A percentile compares a stretch with the other conserved stretches of the same genome.
These are phyloP conservation scores for Cenchrus americanus DNA, from an alignment of 176 grass and related monocot species.

Conservation along the genomic window DNA sequence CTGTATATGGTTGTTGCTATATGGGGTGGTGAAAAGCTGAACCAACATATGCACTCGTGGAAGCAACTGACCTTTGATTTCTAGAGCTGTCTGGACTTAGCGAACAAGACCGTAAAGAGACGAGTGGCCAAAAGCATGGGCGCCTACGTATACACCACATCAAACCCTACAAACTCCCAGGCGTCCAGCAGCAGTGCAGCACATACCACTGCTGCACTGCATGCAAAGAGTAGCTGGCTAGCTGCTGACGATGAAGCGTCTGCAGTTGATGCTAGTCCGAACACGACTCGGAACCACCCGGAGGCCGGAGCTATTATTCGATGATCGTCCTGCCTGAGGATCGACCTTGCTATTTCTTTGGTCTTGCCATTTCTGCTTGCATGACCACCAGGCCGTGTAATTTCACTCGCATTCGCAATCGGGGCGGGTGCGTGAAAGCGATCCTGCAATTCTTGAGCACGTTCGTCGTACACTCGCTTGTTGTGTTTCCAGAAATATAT, in stretches of 20 bases:
- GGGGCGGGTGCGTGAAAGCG: not conserved
- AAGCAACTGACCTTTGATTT: not conserved
- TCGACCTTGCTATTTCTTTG: no score
- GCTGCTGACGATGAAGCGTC: no score
- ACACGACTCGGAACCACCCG: no score
- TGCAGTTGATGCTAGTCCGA: no score
- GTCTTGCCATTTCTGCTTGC: not conserved
- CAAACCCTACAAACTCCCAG: not conserved
- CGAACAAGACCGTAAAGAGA: not conserved
- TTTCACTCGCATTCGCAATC: not conserved
- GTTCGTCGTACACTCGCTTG: not conserved
- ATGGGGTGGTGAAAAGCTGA: conserved; percentile 21
- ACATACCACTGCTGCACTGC: no score
- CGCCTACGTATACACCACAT: not conserved
- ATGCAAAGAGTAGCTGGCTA: no score
- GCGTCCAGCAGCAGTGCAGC: no score
- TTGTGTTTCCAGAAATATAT: not conserved
- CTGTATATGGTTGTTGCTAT: conserved; percentile 1
- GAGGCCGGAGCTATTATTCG: no score
- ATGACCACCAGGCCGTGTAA: not conserved
- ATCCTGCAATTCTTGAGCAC: not conserved
- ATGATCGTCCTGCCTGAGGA: no score
- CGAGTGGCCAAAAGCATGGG: not conserved
- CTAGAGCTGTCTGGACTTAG: not conserved
- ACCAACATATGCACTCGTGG: not conserved